A percentile compares a stretch with the other conserved stretches of the same genome.
Conservation (phyloP, 106 monocot genomes). For the Dendrobium chrysotoxum region DNA sequence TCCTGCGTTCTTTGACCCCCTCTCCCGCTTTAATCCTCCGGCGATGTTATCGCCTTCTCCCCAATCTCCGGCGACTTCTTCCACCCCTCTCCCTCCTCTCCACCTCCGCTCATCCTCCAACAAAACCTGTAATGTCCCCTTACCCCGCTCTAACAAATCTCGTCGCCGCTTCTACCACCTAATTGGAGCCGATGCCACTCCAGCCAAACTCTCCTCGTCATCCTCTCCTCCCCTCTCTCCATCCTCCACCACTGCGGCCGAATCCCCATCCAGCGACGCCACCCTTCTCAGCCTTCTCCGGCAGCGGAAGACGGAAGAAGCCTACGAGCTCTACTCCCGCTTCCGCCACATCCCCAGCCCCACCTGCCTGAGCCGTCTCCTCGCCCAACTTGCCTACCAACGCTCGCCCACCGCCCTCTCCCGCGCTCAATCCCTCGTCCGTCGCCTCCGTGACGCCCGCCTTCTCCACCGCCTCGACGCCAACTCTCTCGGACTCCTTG, state of each 20-base stretch:
- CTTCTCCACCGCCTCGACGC: constrained; percentile 73
- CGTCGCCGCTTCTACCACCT: background rate
- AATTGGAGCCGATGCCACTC: background rate
- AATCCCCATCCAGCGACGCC: constrained; percentile 15
- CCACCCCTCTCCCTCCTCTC: background rate
- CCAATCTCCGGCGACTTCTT: background rate
- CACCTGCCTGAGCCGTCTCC: constrained; percentile 69
- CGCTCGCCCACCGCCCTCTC: constrained; percentile 46
- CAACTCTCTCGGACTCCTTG: constrained; percentile 80
- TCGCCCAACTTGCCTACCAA: constrained; percentile 77
- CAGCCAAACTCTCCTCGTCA: background rate
- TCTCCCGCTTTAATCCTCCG: background rate
- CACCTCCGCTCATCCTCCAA: background rate
- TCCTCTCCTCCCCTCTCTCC: background rate
- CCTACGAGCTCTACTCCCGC: constrained; percentile 37
- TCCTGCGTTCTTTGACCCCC: background rate
- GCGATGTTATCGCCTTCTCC: background rate
- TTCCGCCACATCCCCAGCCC: constrained; percentile 45
- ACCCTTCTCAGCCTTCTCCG: constrained; percentile 62
- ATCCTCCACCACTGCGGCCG: background rate
- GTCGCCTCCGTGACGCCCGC: constrained; percentile 42
- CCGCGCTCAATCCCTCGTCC: constrained; percentile 62
- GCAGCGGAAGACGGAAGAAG: constrained; percentile 57
- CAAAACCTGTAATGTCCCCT: background rate
- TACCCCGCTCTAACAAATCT: background rate